Conservation (phyloP, 23 red algal genomes). For the Agarophyton chilense region DNA sequence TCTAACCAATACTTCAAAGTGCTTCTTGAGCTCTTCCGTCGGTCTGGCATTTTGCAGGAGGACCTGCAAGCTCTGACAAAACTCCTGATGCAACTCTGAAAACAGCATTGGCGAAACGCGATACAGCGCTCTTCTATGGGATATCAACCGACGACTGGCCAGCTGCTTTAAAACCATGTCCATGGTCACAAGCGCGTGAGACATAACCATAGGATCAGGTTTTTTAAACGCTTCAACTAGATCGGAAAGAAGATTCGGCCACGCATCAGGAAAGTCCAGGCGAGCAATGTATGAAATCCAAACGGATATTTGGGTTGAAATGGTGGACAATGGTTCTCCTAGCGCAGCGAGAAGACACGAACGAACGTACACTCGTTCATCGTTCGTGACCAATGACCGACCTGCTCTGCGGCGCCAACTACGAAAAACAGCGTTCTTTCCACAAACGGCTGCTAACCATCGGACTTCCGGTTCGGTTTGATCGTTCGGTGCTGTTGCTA, state of each 20-base stretch:
- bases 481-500: constrained; percentile 44
- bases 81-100: constrained; percentile 31
- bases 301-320: constrained; percentile 67
- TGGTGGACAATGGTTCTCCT: constrained; percentile 43
- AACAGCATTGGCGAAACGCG: constrained; percentile 52
- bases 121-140: constrained; percentile 48
- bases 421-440: constrained; percentile 63
- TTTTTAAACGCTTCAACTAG: constrained; percentile 23
- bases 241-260: constrained; percentile 59
- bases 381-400: constrained; percentile 43
- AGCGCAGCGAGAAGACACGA: constrained; percentile 36
- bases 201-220: constrained; percentile 15
- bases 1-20: constrained; percentile 51
- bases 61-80: constrained; percentile 18
- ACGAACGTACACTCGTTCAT: constrained; percentile 48
- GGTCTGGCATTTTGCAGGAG: constrained; percentile 14
- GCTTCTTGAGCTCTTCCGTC: constrained; percentile 6
- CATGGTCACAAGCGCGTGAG: constrained; percentile 62
- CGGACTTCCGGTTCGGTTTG: constrained; percentile 49
- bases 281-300: constrained; percentile 68
- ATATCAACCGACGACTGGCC: constrained; percentile 47
- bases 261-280: constrained; percentile 52
- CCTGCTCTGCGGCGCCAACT: constrained; percentile 57
- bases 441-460: constrained; percentile 69
- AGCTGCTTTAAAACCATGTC: constrained; percentile 68